Base-by-base conservation (phyloP, 108 stramenopile species). In the Skeletonema tropicum region DNA sequence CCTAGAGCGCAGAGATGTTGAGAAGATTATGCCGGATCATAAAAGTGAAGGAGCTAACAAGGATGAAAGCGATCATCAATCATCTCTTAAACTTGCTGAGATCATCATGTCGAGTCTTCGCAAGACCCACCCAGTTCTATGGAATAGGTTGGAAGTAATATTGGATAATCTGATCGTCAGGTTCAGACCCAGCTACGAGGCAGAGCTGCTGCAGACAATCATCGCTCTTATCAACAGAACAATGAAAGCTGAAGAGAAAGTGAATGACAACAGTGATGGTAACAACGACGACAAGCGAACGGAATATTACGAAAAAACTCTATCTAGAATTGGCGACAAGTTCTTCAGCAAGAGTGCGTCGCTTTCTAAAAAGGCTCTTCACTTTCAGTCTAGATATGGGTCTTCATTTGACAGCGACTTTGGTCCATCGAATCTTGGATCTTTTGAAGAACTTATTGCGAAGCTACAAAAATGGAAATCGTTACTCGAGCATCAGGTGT, bases 81-180 rank as follows among this genome's bases (percentile, higher is more conserved):
- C 60, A 38, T 68, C 65, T 23, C 60, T 65, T 19, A 74, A 79
- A 32, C 80, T 82, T 64, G 89, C 96, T 12, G 97, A 96, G 64
- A 92, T 93, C 52, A 74, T 97, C 57, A 93, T 97, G 95, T 90
- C 91, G 2, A 83, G 74, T 33, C 79, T 97, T 5, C 75, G 97
- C 31, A 88, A 92, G 45, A 76, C 86, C 1, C 97, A 97, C 70
- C 90, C 94, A 32, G 87, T 89, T 6, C 80, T 97, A 36, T 96
- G 94, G 86, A 89, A 82, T 71, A 83, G 85, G n/a, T 83, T 98
- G 61, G 97, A 98, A 76, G 78, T 88, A 9, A 95, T 98, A 41
- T 77, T 98, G 48, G 96, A 98, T 67, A 94, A 98, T 68, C 68
- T 97, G 57, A 97, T 97, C 66, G 87, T 94, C 6, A 92, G 92